phyloP scores from a whole-genome alignment of 116 monocot species.

The Iris pallida region DNA sequence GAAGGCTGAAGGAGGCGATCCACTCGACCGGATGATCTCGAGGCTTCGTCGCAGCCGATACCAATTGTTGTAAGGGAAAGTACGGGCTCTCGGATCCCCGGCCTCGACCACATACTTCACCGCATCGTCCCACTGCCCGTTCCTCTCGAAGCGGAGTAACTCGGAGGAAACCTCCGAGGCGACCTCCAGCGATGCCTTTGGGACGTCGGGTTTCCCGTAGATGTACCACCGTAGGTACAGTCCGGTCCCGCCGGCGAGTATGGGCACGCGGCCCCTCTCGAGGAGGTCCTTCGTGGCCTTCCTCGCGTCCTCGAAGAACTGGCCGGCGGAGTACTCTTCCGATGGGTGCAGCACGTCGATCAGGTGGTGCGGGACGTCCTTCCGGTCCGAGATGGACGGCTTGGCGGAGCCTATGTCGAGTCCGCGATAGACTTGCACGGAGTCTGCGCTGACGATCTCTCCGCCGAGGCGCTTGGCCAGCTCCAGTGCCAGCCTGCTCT shows the following conservation, averaged over 20 bases:
- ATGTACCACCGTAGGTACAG: constrained; percentile 86
- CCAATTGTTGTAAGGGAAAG: constrained; percentile 70
- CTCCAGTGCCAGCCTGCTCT: constrained; percentile 75
- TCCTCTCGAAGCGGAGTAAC: constrained; percentile 49
- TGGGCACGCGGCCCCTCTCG: constrained; percentile 44
- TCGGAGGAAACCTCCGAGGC: constrained; percentile 43
- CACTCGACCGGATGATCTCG: constrained; percentile 67
- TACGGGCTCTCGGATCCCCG: constrained; percentile 59
- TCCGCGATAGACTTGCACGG: constrained; percentile 82
- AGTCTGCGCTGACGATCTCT: constrained; percentile 86
- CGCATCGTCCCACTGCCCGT: constrained; percentile 63
- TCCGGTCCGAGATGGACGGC: constrained; percentile 35
- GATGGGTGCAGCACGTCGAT: constrained; percentile 67
- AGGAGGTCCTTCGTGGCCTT: constrained; percentile 46
- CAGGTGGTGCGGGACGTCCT: constrained; percentile 63
- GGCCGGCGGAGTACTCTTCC: constrained; percentile 84
- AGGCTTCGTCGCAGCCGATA: constrained; percentile 71
- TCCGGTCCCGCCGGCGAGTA: constrained; percentile 86
- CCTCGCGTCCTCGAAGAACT: constrained; percentile 77
- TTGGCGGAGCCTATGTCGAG: constrained; percentile 90
- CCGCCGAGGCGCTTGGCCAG: constrained; percentile 69
- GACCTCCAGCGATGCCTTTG: constrained; percentile 39
- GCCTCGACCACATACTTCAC: constrained; percentile 62
- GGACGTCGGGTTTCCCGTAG: constrained; percentile 88
- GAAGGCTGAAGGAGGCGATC: constrained; percentile 70